Conservation (phyloP, 2,329 filamentous ascomycete species). For the Diplodia corticola region DNA sequence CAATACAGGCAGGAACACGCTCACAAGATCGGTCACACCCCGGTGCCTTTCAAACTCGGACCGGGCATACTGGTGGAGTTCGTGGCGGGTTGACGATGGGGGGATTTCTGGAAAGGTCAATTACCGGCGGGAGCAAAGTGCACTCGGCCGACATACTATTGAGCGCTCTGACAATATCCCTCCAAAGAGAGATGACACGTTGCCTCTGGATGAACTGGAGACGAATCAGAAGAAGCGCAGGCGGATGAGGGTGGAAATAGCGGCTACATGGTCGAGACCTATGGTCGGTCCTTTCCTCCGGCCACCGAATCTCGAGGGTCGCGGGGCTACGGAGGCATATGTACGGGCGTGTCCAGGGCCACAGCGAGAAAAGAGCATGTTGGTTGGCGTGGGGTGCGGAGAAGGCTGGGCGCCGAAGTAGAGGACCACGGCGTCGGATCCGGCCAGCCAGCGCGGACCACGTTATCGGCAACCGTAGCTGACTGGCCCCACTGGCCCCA, state of each 20-base stretch:
- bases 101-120: slow-evolving; percentile 35
- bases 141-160: slow-evolving; percentile 30
- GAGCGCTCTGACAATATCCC: slow-evolving; percentile 48
- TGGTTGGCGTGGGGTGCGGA: background rate
- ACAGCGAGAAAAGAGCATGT: background rate
- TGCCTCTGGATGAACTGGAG: slow-evolving; percentile 52
- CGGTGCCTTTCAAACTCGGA: slow-evolving; percentile 51
- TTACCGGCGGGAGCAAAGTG: background rate
- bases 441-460: too few species aligned
- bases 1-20: slow-evolving; percentile 20
- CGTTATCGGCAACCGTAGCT: too few species aligned
- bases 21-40: slow-evolving; percentile 49
- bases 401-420: background rate
- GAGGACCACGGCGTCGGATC: slow-evolving; percentile 1
- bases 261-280: slow-evolving; percentile 38
- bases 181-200: slow-evolving; percentile 49
- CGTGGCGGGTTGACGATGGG: slow-evolving; percentile 38
- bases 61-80: slow-evolving; percentile 51
- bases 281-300: slow-evolving; percentile 35
- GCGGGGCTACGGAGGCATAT: slow-evolving; percentile 2
- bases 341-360: background rate
- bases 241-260: background rate
- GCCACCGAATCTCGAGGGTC: slow-evolving; percentile 25
- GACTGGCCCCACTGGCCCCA: background rate
- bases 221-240: background rate